Conservation (phyloP, 129 eudicot species). For the Flaveria sonorensis region DNA sequence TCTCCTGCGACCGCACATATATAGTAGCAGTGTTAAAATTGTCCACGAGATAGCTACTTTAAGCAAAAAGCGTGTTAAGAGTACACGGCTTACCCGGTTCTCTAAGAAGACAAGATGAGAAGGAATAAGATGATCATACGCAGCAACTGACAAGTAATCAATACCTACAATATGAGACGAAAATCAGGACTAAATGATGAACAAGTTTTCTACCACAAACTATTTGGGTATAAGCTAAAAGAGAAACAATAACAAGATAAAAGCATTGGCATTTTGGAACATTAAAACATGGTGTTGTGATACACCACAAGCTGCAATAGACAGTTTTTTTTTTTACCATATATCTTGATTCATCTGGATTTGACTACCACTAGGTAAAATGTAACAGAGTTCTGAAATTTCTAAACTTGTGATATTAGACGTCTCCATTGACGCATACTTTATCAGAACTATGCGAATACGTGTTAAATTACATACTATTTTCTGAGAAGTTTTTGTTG, state of each 20-base stretch:
- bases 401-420: neutral
- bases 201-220: no score
- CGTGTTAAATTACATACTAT: neutral
- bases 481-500: neutral
- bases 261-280: no score
- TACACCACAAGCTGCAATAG: no score
- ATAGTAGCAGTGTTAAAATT: neutral
- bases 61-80: neutral
- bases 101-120: constrained; percentile 82
- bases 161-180: constrained; percentile 55
- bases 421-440: neutral
- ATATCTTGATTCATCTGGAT: no score
- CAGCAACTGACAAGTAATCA: constrained; percentile 92
- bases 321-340: no score
- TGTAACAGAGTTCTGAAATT: neutral
- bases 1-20: constrained; percentile 44
- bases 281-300: no score
- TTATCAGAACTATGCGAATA: neutral
- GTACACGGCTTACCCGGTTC: constrained; percentile 54
- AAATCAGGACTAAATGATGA: neutral
- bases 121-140: constrained; percentile 55
- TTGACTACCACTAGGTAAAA: neutral
- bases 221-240: no score
- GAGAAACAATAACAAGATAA: no score
- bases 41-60: neutral